phyloP scores from a whole-genome alignment of 2,329 filamentous ascomycete genomes.

The Alternaria tenuissima region DNA sequence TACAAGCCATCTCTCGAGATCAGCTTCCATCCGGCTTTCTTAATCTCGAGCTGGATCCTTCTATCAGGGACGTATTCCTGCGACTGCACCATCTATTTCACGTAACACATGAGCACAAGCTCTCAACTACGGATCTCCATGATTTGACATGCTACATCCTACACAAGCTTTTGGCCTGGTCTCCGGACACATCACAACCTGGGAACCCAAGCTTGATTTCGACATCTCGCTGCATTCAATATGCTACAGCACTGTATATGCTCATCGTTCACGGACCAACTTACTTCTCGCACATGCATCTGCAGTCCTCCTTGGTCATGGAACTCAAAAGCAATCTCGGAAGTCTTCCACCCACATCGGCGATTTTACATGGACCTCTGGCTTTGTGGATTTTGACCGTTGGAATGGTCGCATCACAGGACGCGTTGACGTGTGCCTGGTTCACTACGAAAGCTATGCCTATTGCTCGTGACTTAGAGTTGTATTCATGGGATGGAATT shows the following conservation, averaged over 20 bases:
- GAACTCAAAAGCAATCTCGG: conserved; percentile 23
- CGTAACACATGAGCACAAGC: conserved; percentile 29
- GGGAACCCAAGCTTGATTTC: conserved; percentile 20
- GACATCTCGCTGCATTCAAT: conserved; percentile 51
- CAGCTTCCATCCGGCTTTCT: conserved; percentile 18
- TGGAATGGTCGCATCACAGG: conserved; percentile 9
- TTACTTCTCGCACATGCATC: conserved; percentile 61
- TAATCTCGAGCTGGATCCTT: conserved; percentile 44
- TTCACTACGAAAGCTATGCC: neutral
- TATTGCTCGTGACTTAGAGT: neutral
- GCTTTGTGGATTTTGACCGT: conserved; percentile 7
- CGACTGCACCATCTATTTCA: conserved; percentile 59
- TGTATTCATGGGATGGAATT: neutral
- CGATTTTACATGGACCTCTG: neutral
- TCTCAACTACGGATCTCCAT: conserved; percentile 59
- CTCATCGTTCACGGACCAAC: conserved; percentile 63
- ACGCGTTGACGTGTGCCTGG: neutral
- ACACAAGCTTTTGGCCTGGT: conserved; percentile 57
- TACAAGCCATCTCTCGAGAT: conserved; percentile 10
- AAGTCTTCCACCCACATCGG: neutral
- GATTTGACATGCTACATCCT: conserved; percentile 65
- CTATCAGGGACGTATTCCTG: conserved; percentile 50
- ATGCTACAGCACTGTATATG: conserved; percentile 61
- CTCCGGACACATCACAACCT: conserved; percentile 4
- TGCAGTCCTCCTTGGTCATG: conserved; percentile 23